Evolutionary conservation across 176 grass and related monocot genomes (phyloP).

Genomic region (Chloris gayana): DNA sequence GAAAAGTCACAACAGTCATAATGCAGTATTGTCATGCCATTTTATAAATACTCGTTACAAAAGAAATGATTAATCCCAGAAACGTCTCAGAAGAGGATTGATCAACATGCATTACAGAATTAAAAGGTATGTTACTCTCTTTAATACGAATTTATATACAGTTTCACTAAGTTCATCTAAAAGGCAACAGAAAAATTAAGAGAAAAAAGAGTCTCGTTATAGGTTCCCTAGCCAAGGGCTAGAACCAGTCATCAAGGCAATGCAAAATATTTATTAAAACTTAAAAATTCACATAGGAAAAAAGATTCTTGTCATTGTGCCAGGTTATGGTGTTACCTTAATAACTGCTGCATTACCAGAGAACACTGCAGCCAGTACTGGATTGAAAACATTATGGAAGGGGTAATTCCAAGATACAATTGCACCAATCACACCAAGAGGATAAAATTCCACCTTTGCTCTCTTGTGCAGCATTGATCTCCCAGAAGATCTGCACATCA

Average conservation of each 20-base stretch:
- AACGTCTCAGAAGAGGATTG: neutral
- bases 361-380: slow-evolving; percentile 88
- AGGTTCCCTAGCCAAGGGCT: neutral
- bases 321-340: slow-evolving; percentile 64
- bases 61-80: neutral
- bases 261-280: slow-evolving; percentile 5
- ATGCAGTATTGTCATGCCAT: neutral
- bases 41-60: neutral
- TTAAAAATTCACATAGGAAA: slow-evolving; percentile 4
- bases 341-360: slow-evolving; percentile 99
- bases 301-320: neutral
- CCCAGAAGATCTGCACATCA: slow-evolving; percentile 67
- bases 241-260: slow-evolving; percentile 3
- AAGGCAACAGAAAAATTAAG: neutral
- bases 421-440: slow-evolving; percentile 93
- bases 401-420: slow-evolving; percentile 99
- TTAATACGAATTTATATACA: neutral
- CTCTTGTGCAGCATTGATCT: slow-evolving; percentile 94
- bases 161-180: neutral
- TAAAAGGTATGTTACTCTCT: slow-evolving; percentile 17
- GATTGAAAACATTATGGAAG: slow-evolving; percentile 96
- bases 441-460: slow-evolving; percentile 95
- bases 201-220: neutral
- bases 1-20: slow-evolving; percentile 9
- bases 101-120: neutral